Evolutionary conservation across 179 eudicot species (phyloP).

Genomic region (Patellifolia procumbens): DNA sequence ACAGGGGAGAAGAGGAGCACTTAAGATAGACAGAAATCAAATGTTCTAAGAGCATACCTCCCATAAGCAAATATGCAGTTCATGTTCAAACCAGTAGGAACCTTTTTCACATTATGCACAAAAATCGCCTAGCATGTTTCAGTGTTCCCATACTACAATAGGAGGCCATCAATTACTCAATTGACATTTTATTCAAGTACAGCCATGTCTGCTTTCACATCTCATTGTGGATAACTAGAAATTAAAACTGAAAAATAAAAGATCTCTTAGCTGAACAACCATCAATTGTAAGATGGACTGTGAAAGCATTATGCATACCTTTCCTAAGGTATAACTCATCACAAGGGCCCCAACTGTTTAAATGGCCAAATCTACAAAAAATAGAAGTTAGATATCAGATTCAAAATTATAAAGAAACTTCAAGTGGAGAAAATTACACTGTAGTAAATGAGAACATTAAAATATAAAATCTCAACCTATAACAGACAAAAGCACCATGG

Average conservation of each 20-base stretch:
- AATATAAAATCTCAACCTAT: background rate
- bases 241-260: background rate
- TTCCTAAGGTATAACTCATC: constrained; percentile 11
- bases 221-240: background rate
- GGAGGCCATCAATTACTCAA: background rate
- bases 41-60: background rate
- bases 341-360: constrained; percentile 48
- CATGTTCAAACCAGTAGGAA: background rate
- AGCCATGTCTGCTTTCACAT: background rate
- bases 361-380: constrained; percentile 52
- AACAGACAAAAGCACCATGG: background rate
- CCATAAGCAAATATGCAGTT: background rate
- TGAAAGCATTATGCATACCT: constrained; percentile 15
- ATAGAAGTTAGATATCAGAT: constrained; percentile 11
- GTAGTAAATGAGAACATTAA: background rate
- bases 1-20: background rate
- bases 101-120: background rate
- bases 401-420: background rate
- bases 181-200: background rate
- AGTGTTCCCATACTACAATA: background rate
- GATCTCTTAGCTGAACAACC: background rate
- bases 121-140: background rate
- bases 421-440: background rate
- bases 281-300: background rate
- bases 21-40: background rate